These are phyloP conservation scores for Fusarium sp. DNA, from an alignment of 2,329 filamentous ascomycete genomes.

Conservation along the genomic window DNA sequence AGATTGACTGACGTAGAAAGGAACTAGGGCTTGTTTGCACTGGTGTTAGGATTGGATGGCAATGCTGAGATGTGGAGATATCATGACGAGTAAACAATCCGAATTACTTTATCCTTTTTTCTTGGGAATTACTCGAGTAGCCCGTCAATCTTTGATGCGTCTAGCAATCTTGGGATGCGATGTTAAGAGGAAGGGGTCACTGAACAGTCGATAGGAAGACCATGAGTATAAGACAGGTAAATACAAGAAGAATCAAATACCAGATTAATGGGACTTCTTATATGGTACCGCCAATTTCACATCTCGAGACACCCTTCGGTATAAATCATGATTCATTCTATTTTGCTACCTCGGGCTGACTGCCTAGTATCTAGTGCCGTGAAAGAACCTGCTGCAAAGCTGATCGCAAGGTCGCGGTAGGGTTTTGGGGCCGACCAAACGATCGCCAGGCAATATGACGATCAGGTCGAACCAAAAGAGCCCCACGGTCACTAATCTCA, in stretches of 20 bases:
- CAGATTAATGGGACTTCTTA: neutral
- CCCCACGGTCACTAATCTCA: slow-evolving; percentile 67
- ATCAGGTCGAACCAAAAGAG: slow-evolving; percentile 69
- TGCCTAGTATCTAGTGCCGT: neutral
- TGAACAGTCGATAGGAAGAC: neutral
- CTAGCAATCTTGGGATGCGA: neutral
- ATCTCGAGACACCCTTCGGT: neutral
- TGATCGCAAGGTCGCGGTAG: neutral
- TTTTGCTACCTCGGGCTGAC: neutral
- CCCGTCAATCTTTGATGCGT: neutral
- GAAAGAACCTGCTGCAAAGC: slow-evolving; percentile 10
- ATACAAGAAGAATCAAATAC: neutral
- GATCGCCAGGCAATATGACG: slow-evolving; percentile 66
- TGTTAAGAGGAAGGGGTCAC: neutral
- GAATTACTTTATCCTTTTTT: neutral
- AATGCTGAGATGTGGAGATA: neutral
- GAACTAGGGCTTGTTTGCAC: neutral
- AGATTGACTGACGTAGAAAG: neutral
- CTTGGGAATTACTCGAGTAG: neutral
- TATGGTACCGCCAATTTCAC: neutral
- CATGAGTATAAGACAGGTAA: neutral
- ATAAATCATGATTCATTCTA: too few relatives aligned
- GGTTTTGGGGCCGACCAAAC: slow-evolving; percentile 6
- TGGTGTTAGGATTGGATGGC: neutral
- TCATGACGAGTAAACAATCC: neutral